These are phyloP conservation scores for Leccinellum luteum DNA, from an alignment of 768 basidiomycete species.

Conservation along the genomic window DNA sequence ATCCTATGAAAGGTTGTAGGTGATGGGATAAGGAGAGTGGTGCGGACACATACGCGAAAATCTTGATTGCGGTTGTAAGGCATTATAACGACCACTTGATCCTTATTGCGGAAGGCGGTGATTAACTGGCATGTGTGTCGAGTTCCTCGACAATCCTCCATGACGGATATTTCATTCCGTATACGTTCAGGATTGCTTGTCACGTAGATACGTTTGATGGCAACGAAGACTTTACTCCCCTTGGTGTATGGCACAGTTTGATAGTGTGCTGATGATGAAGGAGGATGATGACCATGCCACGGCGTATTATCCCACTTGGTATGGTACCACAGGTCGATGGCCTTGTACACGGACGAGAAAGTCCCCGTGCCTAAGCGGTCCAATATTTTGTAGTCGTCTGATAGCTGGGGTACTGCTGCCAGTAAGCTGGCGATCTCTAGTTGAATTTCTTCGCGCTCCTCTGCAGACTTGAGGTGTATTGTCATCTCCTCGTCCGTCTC, in stretches of 20 bases:
- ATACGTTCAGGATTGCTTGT: slow-evolving; percentile 93
- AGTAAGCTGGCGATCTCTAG: slow-evolving; percentile 76
- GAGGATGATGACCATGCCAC: slow-evolving; percentile 69
- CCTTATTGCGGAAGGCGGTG: slow-evolving; percentile 85
- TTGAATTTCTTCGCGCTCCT: slow-evolving; percentile 73
- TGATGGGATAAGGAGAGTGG: not conserved
- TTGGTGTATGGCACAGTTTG: slow-evolving; percentile 46
- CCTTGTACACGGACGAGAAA: slow-evolving; percentile 99
- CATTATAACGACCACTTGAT: slow-evolving; percentile 93
- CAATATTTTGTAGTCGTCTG: slow-evolving; percentile 68
- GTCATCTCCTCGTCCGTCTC: slow-evolving; percentile 64
- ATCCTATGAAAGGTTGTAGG: slow-evolving; percentile 44
- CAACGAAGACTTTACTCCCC: slow-evolving; percentile 71
- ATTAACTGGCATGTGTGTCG: slow-evolving; percentile 91
- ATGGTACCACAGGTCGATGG: slow-evolving; percentile 75
- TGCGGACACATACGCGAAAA: slow-evolving; percentile 70
- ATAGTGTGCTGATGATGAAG: slow-evolving; percentile 61
- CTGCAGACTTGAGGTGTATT: slow-evolving; percentile 51
- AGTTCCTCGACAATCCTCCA: slow-evolving; percentile 82
- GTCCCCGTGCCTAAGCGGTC: slow-evolving; percentile 96
- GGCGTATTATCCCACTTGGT: slow-evolving; percentile 71
- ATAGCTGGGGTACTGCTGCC: slow-evolving; percentile 61
- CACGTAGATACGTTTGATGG: slow-evolving; percentile 95
- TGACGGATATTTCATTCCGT: slow-evolving; percentile 86
- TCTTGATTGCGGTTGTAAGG: slow-evolving; percentile 92